Evolutionary conservation across 306 rosid species (phyloP), one percentile per base, ranked within the genome.

Genomic region (Begonia loranthoides): DNA sequence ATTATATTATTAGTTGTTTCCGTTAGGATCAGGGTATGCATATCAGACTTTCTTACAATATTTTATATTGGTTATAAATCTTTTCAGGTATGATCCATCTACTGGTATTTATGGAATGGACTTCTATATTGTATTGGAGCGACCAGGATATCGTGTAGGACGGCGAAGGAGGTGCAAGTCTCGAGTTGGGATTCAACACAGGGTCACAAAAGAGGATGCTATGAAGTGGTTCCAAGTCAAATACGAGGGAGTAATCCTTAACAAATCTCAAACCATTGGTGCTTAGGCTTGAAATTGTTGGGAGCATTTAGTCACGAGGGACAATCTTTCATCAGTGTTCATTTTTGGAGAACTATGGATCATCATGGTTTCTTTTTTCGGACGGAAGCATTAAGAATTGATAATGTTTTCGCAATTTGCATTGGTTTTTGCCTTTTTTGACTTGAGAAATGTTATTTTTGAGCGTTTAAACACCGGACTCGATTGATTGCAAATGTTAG

Each of bases 161-260:
- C 84, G 82, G 9, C 81, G 82, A 14, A 69, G 79, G 15, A 67
- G 93, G 45, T 83, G 87, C 93, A 83, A 83, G 62, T 39, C 87
- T 33, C 74, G 76, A n/a, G 84, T 83, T 46, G 93, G 93, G 49
- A 79, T 83, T 49, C 93, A 73, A 74, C 81, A 83, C 72, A 65
- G 87, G 11, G 93, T 83, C 49, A 76, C 82, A 3, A 83, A 83
- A 64, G 93, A 83, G 3, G 93, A 79, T 65, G 67, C 93, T 2
- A 83, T 83, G 87, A 83, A 83, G 66, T 83, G 93, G 93, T 83
- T 83, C 79, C 87, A 83, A 57, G 84, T 79, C 55, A 83, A 79
- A 53, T 79, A 83, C 17, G 93, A 83, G 60, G 87, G 87, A 46
- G 93, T 83, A 12, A 83, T 83, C 65, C 87, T 83, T 19, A 83